Conservation (phyloP, 164 flowering plant genomes). For the Akebia trifoliata region DNA sequence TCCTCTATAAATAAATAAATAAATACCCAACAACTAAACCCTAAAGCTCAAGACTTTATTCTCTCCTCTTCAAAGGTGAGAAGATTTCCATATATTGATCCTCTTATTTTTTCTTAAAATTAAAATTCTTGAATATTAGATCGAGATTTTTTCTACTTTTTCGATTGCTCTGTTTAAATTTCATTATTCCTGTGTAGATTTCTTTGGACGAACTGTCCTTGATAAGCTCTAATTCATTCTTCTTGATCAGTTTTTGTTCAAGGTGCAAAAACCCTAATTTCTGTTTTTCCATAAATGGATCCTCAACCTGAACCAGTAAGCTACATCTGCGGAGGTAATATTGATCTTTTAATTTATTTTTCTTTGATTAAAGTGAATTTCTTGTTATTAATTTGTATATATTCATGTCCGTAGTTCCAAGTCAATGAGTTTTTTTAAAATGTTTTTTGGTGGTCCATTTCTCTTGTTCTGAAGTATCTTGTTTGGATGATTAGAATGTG, state of each 20-base stretch:
- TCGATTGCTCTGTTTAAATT: neutral
- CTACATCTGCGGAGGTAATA: slow-evolving; percentile 83
- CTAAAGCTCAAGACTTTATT: too few relatives aligned
- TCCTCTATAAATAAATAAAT: too few relatives aligned
- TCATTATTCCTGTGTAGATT: neutral
- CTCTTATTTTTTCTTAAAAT: too few relatives aligned
- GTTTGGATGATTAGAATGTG: slow-evolving; percentile 53
- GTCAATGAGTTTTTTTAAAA: neutral
- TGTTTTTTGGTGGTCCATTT: neutral
- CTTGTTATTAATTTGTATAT: neutral
- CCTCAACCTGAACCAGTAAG: slow-evolving; percentile 75
- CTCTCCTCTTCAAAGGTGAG: too few relatives aligned
- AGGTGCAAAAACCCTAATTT: neutral
- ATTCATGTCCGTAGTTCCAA: neutral
- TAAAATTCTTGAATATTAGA: neutral
- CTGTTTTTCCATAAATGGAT: slow-evolving; percentile 38
- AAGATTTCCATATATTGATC: too few relatives aligned
- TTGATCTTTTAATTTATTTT: neutral
- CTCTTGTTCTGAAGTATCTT: neutral
- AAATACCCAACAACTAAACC: too few relatives aligned
- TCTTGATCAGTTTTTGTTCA: neutral
- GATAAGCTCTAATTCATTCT: neutral
- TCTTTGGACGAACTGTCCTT: neutral
- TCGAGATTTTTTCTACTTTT: neutral
- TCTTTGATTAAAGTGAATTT: neutral